Conservation (phyloP, 345 rosid species). For the Corymbia maculata region DNA sequence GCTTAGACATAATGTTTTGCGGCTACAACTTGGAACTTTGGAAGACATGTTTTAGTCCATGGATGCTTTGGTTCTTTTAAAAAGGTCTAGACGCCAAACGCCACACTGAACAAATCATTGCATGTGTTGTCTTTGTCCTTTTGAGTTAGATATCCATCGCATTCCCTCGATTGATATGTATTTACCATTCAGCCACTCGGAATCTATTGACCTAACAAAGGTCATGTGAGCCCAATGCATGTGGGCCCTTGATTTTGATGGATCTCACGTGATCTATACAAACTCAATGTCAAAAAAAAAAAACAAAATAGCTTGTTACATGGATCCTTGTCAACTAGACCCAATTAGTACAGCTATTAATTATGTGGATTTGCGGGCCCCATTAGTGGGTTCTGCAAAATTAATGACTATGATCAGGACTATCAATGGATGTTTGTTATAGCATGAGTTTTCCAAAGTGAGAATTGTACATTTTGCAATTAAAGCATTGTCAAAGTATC, state of each 20-base stretch:
- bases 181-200: not conserved
- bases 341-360: rapidly evolving
- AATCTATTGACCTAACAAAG: not conserved
- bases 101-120: not conserved
- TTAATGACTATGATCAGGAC: not conserved
- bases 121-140: not conserved
- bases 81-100: not conserved
- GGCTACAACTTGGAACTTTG: not conserved
- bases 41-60: not conserved
- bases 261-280: not conserved
- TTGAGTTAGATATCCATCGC: not conserved
- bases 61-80: not conserved
- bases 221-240: not conserved
- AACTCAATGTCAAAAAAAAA: no score
- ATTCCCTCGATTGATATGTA: not conserved
- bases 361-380: not conserved
- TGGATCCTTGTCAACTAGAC: not conserved
- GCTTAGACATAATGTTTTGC: not conserved
- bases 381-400: not conserved
- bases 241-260: not conserved
- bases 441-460: not conserved
- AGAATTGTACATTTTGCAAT: not conserved
- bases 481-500: not conserved
- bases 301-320: not conserved
- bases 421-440: no score